Conservation (phyloP, 73 alveolate genomes). For the Blepharisma japonicum region DNA sequence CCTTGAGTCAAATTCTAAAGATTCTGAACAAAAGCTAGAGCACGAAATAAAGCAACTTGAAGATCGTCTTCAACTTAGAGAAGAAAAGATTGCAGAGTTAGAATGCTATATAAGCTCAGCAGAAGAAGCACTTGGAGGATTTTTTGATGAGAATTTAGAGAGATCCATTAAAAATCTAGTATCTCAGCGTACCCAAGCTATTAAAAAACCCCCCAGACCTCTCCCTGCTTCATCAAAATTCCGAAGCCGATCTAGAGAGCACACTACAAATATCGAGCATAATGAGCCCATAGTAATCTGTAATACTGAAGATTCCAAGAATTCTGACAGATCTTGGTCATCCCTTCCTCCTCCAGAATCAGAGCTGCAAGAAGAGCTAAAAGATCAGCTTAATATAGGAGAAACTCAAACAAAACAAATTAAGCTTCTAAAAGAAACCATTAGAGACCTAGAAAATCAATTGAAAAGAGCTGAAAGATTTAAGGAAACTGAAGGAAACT, state of each 20-base stretch:
- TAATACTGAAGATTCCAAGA: conserved; percentile 15
- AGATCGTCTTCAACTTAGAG: no score
- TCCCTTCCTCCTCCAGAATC: background rate
- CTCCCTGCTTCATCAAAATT: background rate
- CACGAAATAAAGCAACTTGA: no score
- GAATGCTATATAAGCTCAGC: conserved; percentile 17
- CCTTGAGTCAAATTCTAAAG: no score
- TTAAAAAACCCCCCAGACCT: conserved; percentile 18
- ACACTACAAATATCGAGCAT: no score
- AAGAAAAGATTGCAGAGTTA: background rate
- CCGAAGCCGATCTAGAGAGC: background rate
- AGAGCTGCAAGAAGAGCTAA: background rate
- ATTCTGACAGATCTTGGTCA: background rate
- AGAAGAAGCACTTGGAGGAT: conserved; percentile 23
- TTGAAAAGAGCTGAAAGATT: background rate
- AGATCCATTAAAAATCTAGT: background rate
- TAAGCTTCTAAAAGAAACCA: background rate
- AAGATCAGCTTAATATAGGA: background rate
- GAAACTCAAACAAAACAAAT: background rate
- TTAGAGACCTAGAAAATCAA: background rate
- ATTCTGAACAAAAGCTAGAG: no score
- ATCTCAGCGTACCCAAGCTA: background rate
- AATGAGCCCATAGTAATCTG: no score
- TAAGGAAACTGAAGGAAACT: background rate
- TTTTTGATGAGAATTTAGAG: background rate